Conservation (phyloP, 805 yeast genomes). For the Zygotorulaspora florentina region DNA sequence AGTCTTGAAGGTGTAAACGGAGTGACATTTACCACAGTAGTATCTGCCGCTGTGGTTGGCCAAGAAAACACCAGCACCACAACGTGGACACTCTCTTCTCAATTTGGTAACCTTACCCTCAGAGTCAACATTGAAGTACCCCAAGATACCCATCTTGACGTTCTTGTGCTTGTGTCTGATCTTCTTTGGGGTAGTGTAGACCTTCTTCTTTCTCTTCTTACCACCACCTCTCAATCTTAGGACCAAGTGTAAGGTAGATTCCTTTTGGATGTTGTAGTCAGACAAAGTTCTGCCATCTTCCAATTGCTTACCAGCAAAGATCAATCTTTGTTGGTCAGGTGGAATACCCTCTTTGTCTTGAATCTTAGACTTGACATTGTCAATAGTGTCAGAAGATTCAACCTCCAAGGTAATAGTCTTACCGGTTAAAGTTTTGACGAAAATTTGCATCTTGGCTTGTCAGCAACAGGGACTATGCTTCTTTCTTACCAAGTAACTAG, state of each 20-base stretch:
- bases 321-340: constrained; percentile 95
- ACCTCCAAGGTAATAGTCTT: constrained; percentile 98
- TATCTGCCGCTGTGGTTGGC: constrained; percentile 98
- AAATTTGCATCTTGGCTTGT: constrained; percentile 80
- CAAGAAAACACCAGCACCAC: constrained; percentile 99
- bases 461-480: constrained; percentile 41
- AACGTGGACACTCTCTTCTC: constrained; percentile 96
- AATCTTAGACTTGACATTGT: constrained; percentile 93
- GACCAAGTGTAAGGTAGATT: constrained; percentile 93
- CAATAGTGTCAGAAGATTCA: constrained; percentile 96
- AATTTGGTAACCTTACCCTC: constrained; percentile 98
- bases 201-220: constrained; percentile 99
- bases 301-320: constrained; percentile 96
- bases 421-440: constrained; percentile 99
- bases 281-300: constrained; percentile 95
- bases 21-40: constrained; percentile 99
- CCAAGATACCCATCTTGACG: constrained; percentile 97
- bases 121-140: constrained; percentile 98
- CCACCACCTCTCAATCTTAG: constrained; percentile 99
- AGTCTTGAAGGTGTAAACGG: constrained; percentile 63
- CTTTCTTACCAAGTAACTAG: constrained; percentile 35
- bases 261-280: constrained; percentile 98
- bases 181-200: constrained; percentile 99
- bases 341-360: constrained; percentile 98
- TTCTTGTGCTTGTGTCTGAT: constrained; percentile 99